Conservation (phyloP, 371 early-diverging fungal species). For the Nematocida sp. region DNA sequence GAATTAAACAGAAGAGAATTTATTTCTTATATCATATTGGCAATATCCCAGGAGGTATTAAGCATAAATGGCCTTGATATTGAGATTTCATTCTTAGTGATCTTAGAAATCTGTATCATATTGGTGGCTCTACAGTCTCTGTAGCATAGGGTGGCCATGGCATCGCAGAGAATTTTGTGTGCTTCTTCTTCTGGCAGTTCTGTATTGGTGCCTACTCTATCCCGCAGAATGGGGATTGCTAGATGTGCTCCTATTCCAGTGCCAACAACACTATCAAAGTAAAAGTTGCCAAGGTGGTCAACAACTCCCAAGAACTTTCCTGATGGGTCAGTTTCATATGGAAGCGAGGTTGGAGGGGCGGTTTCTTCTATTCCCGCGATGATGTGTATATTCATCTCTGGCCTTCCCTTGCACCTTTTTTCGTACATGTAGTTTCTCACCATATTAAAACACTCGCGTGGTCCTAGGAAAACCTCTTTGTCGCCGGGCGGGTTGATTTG, state of each 20-base stretch:
- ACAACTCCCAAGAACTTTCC: slow-evolving; percentile 75
- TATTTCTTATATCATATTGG: slow-evolving; percentile 15
- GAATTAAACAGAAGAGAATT: not conserved
- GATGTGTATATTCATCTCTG: slow-evolving; percentile 87
- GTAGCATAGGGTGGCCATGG: slow-evolving; percentile 88
- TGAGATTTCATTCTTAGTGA: slow-evolving; percentile 31
- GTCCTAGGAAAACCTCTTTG: slow-evolving; percentile 40
- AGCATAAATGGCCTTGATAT: slow-evolving; percentile 23
- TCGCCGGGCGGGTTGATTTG: slow-evolving; percentile 58
- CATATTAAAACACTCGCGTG: slow-evolving; percentile 65
- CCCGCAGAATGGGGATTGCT: slow-evolving; percentile 86
- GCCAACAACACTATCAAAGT: slow-evolving; percentile 81
- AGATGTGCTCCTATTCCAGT: slow-evolving; percentile 91
- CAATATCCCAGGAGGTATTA: slow-evolving; percentile 35
- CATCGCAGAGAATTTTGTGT: slow-evolving; percentile 77
- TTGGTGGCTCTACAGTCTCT: slow-evolving; percentile 89
- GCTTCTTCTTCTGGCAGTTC: slow-evolving; percentile 81
- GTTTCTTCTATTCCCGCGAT: slow-evolving; percentile 78
- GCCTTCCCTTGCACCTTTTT: slow-evolving; percentile 82
- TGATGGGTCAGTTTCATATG: slow-evolving; percentile 67
- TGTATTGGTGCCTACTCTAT: slow-evolving; percentile 64
- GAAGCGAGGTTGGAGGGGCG: not conserved
- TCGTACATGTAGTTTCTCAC: slow-evolving; percentile 79
- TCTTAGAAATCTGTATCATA: slow-evolving; percentile 73
- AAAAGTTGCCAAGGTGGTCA: slow-evolving; percentile 89